A percentile compares a stretch with the other conserved stretches of the same genome.
Evolutionary conservation across 2,329 filamentous ascomycete species (phyloP).

Genomic region (Cordyceps cicadae): DNA sequence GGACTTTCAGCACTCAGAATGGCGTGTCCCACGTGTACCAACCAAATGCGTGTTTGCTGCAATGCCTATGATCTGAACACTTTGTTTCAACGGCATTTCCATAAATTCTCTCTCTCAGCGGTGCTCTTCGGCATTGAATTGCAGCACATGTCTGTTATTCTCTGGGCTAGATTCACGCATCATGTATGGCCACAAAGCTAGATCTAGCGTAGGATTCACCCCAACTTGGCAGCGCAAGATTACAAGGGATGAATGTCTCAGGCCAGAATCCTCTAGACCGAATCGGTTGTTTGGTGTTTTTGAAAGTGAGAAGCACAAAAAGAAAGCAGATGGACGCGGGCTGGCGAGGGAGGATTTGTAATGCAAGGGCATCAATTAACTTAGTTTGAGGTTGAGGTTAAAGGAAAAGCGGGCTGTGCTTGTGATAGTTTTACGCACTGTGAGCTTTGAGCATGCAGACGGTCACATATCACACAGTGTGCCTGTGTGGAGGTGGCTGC

Average conservation of each 20-base stretch:
- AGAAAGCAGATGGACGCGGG: not conserved
- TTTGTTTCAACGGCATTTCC: no score
- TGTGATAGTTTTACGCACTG: conserved; percentile 5
- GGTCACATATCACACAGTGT: not conserved
- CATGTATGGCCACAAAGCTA: not conserved
- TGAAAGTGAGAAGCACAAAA: conserved; percentile 3
- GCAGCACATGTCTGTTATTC: not conserved
- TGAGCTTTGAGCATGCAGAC: not conserved
- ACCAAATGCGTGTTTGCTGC: no score
- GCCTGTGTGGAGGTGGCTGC: accelerated
- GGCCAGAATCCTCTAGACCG: not conserved
- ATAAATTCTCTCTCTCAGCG: no score
- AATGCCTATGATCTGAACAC: no score
- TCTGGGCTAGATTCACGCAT: not conserved
- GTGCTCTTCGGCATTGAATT: not conserved
- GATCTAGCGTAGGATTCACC: not conserved
- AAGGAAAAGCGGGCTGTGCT: not conserved
- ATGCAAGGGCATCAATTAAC: not conserved
- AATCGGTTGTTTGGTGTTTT: not conserved
- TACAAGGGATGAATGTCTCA: conserved; percentile 9
- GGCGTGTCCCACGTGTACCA: no score
- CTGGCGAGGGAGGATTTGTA: not conserved
- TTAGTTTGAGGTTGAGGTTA: no score
- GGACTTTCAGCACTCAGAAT: no score
- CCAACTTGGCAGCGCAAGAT: not conserved